Evolutionary conservation across 1,139 yeast genomes (phyloP), one percentile per base, ranked within the genome.

Genomic region (Lodderomyces jiufengensis): DNA sequence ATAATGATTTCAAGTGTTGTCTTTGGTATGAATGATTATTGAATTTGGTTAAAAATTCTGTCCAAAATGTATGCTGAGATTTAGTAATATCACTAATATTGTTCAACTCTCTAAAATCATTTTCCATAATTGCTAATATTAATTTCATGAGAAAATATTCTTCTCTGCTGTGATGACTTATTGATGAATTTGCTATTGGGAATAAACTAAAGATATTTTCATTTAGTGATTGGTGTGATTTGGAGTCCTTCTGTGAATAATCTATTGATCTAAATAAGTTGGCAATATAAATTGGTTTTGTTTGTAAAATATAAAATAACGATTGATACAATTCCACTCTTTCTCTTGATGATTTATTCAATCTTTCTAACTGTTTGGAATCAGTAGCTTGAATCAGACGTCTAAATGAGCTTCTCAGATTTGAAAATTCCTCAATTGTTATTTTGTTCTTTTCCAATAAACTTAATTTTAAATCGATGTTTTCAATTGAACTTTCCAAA

Each of bases 401-500:
- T 18, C 20, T 18, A 18, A 18, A 18, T 27, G 28, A 12, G 25
- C 45, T 73, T 76, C 47, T 78, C 75, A 43, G 79, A 76, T 41
- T 74, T 66, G 33, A 80, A 31, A 85, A 70, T 45, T 86, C 95
- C 47, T 86, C 95, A 24, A 87, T 60, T 1, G 92, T 75, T 42
- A 86, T 81, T 49, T 84, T 85, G 57, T 86, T 85, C 52, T 82
- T 85, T 44, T 83, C 85, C 34, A 87, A 64, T 34, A 86, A 58
- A 2, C 87, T 86, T 49, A 87, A 80, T 51, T 86, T 88, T 47
- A 84, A 74, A 51, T 90, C 96, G 48, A 90, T 70, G 46, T 84
- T 84, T 45, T 84, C 88, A 43, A 90, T 78, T 43, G 80, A 83
- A 33, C 73, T 74, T 53, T 86, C 95, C 48, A 85, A 66, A 27